These are phyloP conservation scores for Myrmaecium sp. DNA, from an alignment of 2,329 filamentous ascomycete species.

Conservation along the genomic window DNA sequence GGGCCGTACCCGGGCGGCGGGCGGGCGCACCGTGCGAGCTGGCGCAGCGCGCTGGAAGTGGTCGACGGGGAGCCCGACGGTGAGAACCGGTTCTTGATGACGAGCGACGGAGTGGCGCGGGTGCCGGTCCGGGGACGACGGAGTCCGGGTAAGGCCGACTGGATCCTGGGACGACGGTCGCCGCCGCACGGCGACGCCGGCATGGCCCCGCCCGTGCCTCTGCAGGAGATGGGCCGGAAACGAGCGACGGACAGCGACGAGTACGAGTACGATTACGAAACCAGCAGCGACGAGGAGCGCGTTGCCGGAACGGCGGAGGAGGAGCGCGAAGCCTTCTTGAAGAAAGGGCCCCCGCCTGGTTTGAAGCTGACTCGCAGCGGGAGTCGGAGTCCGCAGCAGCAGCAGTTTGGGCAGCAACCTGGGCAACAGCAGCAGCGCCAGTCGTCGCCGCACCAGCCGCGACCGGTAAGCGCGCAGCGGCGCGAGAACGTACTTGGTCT, in stretches of 20 bases:
- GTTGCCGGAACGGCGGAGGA: constrained; percentile 16
- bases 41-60: neutral
- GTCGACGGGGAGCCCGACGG: constrained; percentile 1
- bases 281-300: constrained; percentile 17
- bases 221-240: constrained; percentile 23
- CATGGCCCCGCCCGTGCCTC: constrained; percentile 17
- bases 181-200: constrained; percentile 16
- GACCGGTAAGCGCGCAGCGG: constrained; percentile 1
- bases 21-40: neutral
- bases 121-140: constrained; percentile 17
- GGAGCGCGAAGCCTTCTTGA: too few species aligned
- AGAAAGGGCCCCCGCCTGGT: too few species aligned
- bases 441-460: constrained; percentile 3
- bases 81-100: constrained; percentile 17
- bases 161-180: constrained; percentile 22
- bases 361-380: constrained; percentile 19
- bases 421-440: constrained; percentile 4
- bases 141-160: constrained; percentile 23
- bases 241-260: constrained; percentile 5
- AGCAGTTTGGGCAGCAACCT: constrained; percentile 14
- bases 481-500: constrained; percentile 9
- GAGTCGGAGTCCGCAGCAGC: constrained; percentile 10
- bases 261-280: constrained; percentile 4
- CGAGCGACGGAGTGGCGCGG: constrained; percentile 15
- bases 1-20: neutral